Base-by-base conservation (phyloP, 225 moss, liverwort and hornwort genomes). In the Pseudisothecium myosuroides region DNA sequence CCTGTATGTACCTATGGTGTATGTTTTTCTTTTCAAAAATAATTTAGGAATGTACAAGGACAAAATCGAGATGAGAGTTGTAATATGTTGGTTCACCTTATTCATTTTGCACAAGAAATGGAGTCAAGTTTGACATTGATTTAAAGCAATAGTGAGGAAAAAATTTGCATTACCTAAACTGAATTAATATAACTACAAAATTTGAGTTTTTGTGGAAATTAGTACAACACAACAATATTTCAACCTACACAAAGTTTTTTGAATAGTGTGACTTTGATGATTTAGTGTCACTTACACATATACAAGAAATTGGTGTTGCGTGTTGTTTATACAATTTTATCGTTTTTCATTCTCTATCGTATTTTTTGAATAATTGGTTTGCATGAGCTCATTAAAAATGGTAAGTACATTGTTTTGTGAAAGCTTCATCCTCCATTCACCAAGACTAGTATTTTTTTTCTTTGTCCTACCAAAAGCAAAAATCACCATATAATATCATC, bases 231-330 rank as follows among this genome's bases (percentile, higher is more conserved):
- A 28, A 45, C 6, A 73, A 45, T 27, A 45, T 73, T 73, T 71
- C 26, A 71, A 41, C 15, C 15, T 41, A 12, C 1, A 69, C 2
- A 22, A 23, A 4, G 2, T 68, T 12, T 26, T 71, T 26, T 5
- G 16, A 41, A 73, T 2, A 17, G 0, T 10, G 1, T 45, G 28
- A 28, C 6, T 73, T 73, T 28, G 17, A 0, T 43, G 17, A 26
- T 28, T 27, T 43, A 43, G 10, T 27, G 10, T 43, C 17, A 73
- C 4, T 29, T 17, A 29, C 11, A 45, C 29, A 29, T 29, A 11
- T 29, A 45, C 29, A 17, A 17, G 6, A 45, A 73, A 72, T 43
- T 43, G 0, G 0, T 28, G 6, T 17, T 0, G 0, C 43, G 5
- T 27, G 2, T 41, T 71, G 15, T 43, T 26, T 27, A 15, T 26